These are phyloP conservation scores for Pterocarpus macrocarpus DNA, from an alignment of 306 rosid species.

Conservation along the genomic window DNA sequence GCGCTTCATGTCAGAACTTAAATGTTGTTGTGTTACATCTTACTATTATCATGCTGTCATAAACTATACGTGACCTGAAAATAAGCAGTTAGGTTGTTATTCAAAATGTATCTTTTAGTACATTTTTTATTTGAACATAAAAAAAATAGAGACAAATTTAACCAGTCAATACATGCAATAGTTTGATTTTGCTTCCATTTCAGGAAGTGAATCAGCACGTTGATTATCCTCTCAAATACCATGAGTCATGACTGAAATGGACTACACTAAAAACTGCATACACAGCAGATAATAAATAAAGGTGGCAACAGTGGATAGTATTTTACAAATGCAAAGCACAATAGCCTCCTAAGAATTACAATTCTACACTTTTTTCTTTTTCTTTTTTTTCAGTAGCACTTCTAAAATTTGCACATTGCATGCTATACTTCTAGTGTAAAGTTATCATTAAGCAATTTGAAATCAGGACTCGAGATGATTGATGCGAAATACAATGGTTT, in stretches of 20 bases:
- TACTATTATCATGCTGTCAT: not conserved
- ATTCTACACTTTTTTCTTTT: not conserved
- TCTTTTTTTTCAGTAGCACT: not conserved
- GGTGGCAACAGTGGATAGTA: not conserved
- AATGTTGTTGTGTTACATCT: not conserved
- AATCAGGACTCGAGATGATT: not conserved
- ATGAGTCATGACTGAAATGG: not conserved
- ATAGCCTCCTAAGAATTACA: slow-evolving; percentile 4
- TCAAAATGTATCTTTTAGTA: not conserved
- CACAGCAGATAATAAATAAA: not conserved
- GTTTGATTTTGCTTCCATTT: not conserved
- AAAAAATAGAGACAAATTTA: not conserved
- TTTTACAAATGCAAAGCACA: not conserved
- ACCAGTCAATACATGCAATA: not conserved
- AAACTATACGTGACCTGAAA: not conserved
- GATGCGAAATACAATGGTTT: slow-evolving; percentile 16
- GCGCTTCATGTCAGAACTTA: not conserved
- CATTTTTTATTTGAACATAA: not conserved
- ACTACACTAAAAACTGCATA: slow-evolving; percentile 6
- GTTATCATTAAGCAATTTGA: slow-evolving; percentile 27
- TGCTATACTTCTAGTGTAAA: slow-evolving; percentile 2
- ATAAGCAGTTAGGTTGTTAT: not conserved
- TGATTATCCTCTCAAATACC: slow-evolving; percentile 30
- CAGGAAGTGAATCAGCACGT: slow-evolving; percentile 21
- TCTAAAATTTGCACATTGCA: slow-evolving; percentile 2